Evolutionary conservation across 768 basidiomycete species (phyloP).

Genomic region (Lactarius akahatsu): DNA sequence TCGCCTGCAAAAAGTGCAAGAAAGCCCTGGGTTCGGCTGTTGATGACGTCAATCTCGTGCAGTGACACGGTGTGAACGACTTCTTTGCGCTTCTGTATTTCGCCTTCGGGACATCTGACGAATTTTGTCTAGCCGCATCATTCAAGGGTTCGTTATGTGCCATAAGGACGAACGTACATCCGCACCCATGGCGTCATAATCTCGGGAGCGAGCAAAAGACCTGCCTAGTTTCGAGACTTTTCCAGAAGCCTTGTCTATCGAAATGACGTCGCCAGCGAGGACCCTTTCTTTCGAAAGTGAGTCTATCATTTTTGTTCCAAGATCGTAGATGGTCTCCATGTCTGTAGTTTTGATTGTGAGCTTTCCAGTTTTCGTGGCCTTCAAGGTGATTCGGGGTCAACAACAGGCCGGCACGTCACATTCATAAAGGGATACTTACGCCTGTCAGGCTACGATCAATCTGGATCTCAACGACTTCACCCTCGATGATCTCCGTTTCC

Average conservation of each 20-base stretch:
- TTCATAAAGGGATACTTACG: slow-evolving; percentile 46
- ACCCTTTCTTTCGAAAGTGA: slow-evolving; percentile 97
- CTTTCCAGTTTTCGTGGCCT: slow-evolving; percentile 98
- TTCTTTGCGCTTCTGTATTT: slow-evolving; percentile 96
- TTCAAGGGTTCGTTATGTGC: not conserved
- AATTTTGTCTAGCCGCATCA: slow-evolving; percentile 78
- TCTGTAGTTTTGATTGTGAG: slow-evolving; percentile 97
- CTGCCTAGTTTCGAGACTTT: slow-evolving; percentile 95
- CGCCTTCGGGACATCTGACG: slow-evolving; percentile 96
- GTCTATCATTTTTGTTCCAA: slow-evolving; percentile 99
- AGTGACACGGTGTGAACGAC: slow-evolving; percentile 96
- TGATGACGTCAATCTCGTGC: slow-evolving; percentile 99
- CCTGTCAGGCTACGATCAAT: slow-evolving; percentile 97
- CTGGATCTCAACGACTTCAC: slow-evolving; percentile 98
- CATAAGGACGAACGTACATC: slow-evolving; percentile 61
- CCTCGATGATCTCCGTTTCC: slow-evolving; percentile 95
- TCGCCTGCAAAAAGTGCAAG: slow-evolving; percentile 93
- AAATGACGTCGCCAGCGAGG: slow-evolving; percentile 88
- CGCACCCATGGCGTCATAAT: slow-evolving; percentile 99
- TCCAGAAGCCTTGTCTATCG: slow-evolving; percentile 96
- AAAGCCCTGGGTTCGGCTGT: slow-evolving; percentile 97
- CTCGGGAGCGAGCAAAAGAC: slow-evolving; percentile 94
- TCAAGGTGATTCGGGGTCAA: slow-evolving; percentile 5
- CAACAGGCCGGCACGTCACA: not conserved
- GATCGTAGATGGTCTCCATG: slow-evolving; percentile 99